These are phyloP conservation scores for Alisma plantagoaquatica DNA, from an alignment of 106 monocot genomes.

Conservation along the genomic window DNA sequence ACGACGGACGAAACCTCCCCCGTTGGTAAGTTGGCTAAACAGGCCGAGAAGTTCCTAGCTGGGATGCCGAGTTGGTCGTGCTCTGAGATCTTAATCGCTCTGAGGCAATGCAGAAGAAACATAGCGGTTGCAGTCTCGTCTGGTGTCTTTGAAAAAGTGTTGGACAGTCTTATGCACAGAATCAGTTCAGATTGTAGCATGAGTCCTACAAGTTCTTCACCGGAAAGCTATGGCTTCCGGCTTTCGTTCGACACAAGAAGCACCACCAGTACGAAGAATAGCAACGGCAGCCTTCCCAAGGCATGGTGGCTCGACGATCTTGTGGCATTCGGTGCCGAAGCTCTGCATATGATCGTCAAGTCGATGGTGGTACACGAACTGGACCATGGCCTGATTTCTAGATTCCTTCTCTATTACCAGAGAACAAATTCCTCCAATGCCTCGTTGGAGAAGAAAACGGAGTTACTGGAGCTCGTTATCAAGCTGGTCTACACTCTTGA, in stretches of 20 bases:
- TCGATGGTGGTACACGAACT: slow-evolving; percentile 34
- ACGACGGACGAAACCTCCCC: slow-evolving; percentile 19
- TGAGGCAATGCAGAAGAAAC: slow-evolving; percentile 55
- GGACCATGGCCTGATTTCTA: slow-evolving; percentile 36
- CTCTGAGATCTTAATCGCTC: slow-evolving; percentile 34
- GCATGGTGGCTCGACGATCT: slow-evolving; percentile 96
- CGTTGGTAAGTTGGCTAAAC: not conserved
- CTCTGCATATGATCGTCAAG: slow-evolving; percentile 21
- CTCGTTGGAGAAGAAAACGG: slow-evolving; percentile 34
- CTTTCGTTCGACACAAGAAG: slow-evolving; percentile 63
- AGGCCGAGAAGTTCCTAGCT: slow-evolving; percentile 28
- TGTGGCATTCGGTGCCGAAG: slow-evolving; percentile 12
- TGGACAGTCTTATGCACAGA: slow-evolving; percentile 40
- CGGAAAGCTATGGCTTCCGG: slow-evolving; percentile 54
- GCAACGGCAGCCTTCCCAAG: slow-evolving; percentile 5
- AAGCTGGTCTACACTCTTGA: slow-evolving; percentile 47
- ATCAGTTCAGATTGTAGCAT: slow-evolving; percentile 24
- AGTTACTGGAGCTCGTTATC: slow-evolving; percentile 30
- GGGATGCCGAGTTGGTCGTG: slow-evolving; percentile 43
- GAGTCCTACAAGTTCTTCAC: slow-evolving; percentile 49
- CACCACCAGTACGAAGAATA: slow-evolving; percentile 26
- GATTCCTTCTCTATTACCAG: slow-evolving; percentile 73
- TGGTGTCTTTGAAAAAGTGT: slow-evolving; percentile 29
- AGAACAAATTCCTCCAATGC: slow-evolving; percentile 24
- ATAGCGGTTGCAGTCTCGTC: slow-evolving; percentile 12